Evolutionary conservation across 2,329 filamentous ascomycete species (phyloP), one percentile per base, ranked within the genome.

Genomic region (Epichloe uncinata): DNA sequence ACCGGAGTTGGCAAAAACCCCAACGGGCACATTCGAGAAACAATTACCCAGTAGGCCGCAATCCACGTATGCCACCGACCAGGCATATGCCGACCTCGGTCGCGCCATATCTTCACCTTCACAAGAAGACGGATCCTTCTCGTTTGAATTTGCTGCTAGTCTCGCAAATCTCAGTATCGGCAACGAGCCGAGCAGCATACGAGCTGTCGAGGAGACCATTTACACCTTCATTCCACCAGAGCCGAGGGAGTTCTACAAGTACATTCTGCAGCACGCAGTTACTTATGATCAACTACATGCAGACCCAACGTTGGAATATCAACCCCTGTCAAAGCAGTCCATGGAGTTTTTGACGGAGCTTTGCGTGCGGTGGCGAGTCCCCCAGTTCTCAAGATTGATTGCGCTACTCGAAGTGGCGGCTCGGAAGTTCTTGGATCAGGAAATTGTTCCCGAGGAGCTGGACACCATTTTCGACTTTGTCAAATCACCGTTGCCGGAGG

Each of bases 201-300:
- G 74, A 49, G 63, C 71, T 34, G 73, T 81, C 13, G 80, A 82
- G 55, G 77, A 84, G 57, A 70, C 81, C 45, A 77, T 82, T 46
- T 97, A 91, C 64, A 93, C 85, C 1, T 98, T 91, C 63, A 94
- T 95, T 52, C 93, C 93, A 35, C 73, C 84, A 35, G 87, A 96
- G 56, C 79, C 91, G 33, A 79, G 90, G 58, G 77, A 81, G 8
- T 90, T 85, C 62, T 95, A 95, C 69, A 85, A 87, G 61, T 82
- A 84, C 50, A 84, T 96, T 53, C 69, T 95, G 48, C 81, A 84
- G 57, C 83, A 89, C 63, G 84, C 87, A 34, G 74, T 95, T 66
- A 73, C 75, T 3, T 79, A 78, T 63, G 79, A 83, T 58, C 73
- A 77, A 52, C 68, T 80, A 50, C 77, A 81, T 60, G 70, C 72